Evolutionary conservation across 768 basidiomycete genomes (phyloP), one percentile per base, ranked within the genome.

Genomic region (Pleurotus citrinopileatus): DNA sequence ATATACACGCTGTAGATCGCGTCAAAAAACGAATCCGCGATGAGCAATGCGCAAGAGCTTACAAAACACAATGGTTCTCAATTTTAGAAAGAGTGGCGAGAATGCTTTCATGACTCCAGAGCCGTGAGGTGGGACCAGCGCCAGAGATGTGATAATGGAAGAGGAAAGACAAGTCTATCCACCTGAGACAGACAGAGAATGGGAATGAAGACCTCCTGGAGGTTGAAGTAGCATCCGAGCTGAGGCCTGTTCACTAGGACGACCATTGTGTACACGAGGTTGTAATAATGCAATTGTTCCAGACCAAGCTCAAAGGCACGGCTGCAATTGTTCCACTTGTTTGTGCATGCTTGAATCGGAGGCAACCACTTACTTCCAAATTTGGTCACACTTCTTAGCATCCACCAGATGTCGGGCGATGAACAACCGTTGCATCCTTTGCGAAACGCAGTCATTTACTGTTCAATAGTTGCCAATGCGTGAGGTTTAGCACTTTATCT

Each of bases 1-100:
- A 66, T 32, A 78, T 74, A 52, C 71, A 67, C 1, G 69, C 82
- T 84, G 45, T 9, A 17, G 17, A n/a, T n/a, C n/a, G n/a, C n/a
- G n/a, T n/a, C n/a, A n/a, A n/a, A n/a, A n/a, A n/a, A n/a, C n/a
- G n/a, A n/a, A n/a, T n/a, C n/a, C 22, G 34, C n/a, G 25, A n/a
- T 4, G 6, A 13, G 15, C n/a, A n/a, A n/a, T n/a, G n/a, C n/a
- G n/a, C n/a, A n/a, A 51, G 26, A 7, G 60, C 66, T 46, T n/a
- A 67, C 66, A 59, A 45, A 67, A 61, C 17, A 54, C 57, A 36
- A 61, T 38, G 12, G 55, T 50, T 29, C 66, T 57, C 34, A 53
- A 46, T 52, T 56, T 64, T 34, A 59, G 12, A 55, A 67, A 65
- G 42, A 59, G 36, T 59, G 62, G 38, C 10, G 65, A 58, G 46